These are phyloP conservation scores for Sclerotinia borealis DNA, from an alignment of 2,329 filamentous ascomycete species.

Conservation along the genomic window DNA sequence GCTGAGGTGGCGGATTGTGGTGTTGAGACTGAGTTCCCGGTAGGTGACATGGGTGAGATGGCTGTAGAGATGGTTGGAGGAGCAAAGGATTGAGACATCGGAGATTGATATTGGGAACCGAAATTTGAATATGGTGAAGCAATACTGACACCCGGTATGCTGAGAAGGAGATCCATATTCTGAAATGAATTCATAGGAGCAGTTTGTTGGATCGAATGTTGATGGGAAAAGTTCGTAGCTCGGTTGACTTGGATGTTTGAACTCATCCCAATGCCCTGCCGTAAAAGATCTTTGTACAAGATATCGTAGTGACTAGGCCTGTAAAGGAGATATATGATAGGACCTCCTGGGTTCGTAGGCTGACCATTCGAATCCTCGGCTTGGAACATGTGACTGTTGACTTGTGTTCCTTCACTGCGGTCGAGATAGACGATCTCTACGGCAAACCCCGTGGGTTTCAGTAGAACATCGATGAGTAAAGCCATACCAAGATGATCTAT, in stretches of 20 bases:
- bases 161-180: conserved; percentile 25
- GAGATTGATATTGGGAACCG: conserved; percentile 20
- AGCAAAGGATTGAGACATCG: conserved; percentile 25
- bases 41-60: conserved; percentile 28
- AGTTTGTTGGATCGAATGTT: conserved; percentile 38
- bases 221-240: conserved; percentile 41
- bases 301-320: conserved; percentile 89
- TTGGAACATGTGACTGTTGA: conserved; percentile 50
- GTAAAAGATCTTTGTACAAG: conserved; percentile 59
- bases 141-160: conserved; percentile 29
- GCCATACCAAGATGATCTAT: conserved; percentile 87
- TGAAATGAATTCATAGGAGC: conserved; percentile 33
- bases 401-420: conserved; percentile 69
- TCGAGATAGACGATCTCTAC: conserved; percentile 91
- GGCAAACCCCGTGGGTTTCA: conserved; percentile 71
- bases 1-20: conserved; percentile 2
- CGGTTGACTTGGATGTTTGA: conserved; percentile 48
- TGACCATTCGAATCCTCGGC: conserved; percentile 36
- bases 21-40: conserved; percentile 20
- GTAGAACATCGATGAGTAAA: conserved; percentile 69
- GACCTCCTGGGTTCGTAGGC: conserved; percentile 35
- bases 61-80: conserved; percentile 25
- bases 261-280: conserved; percentile 23
- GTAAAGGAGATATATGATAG: conserved; percentile 55
- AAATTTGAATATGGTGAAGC: conserved; percentile 23